Evolutionary conservation across 75 land plant genomes (phyloP).

Genomic region (Chamaecyparis obtusa): DNA sequence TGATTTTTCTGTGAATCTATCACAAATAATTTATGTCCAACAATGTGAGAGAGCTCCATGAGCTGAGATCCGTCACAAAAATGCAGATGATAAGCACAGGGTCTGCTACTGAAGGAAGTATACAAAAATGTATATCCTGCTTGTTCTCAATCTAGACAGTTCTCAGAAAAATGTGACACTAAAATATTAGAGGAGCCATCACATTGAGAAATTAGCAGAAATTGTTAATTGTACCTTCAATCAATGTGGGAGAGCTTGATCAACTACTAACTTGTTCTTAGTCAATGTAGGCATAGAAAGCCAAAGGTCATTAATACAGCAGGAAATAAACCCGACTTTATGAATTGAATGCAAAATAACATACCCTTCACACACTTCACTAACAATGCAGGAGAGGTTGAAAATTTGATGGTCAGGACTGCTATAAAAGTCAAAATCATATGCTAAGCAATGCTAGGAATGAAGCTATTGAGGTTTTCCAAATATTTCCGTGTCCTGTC

Average conservation of each 20-base stretch:
- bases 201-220: neutral
- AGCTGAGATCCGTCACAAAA: neutral
- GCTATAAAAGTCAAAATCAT: neutral
- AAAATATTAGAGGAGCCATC: neutral
- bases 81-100: neutral
- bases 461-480: neutral
- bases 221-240: neutral
- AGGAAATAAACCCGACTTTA: neutral
- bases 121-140: neutral
- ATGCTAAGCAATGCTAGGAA: neutral
- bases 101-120: neutral
- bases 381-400: neutral
- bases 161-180: neutral
- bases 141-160: neutral
- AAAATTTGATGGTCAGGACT: neutral
- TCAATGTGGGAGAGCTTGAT: neutral
- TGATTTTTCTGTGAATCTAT: neutral
- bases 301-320: neutral
- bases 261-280: neutral
- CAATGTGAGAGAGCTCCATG: neutral
- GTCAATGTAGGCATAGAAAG: neutral
- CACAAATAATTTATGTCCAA: neutral
- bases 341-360: neutral
- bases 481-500: neutral
- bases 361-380: neutral